These are phyloP conservation scores for Ophiosphaerella narmari DNA, from an alignment of 2,329 filamentous ascomycete species.

Conservation along the genomic window DNA sequence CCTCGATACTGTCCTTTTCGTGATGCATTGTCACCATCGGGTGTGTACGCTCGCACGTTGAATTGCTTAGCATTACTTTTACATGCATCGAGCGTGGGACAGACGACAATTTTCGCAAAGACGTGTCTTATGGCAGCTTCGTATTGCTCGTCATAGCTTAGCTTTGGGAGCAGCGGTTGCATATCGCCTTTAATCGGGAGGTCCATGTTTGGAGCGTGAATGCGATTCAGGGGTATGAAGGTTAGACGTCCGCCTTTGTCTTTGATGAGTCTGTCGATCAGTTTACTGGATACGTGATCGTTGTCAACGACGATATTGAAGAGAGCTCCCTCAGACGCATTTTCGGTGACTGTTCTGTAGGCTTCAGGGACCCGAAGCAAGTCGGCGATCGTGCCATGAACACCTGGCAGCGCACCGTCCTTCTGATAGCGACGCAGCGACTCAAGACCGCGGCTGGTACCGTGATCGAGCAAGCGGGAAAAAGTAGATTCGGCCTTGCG, in stretches of 20 bases:
- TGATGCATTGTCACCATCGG: constrained; percentile 91
- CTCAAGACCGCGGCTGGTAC: constrained; percentile 84
- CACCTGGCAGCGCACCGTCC: constrained; percentile 78
- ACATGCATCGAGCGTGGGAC: constrained; percentile 84
- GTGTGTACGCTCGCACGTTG: constrained; percentile 88
- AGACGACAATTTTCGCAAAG: constrained; percentile 94
- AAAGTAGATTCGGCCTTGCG: constrained; percentile 77
- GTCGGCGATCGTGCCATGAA: constrained; percentile 91
- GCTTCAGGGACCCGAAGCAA: constrained; percentile 84
- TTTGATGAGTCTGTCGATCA: constrained; percentile 78
- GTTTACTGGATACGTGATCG: constrained; percentile 80
- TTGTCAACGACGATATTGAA: constrained; percentile 97
- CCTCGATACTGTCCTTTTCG: constrained; percentile 95
- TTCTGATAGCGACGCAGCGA: constrained; percentile 82
- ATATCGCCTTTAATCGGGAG: constrained; percentile 87
- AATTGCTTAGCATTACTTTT: constrained; percentile 92
- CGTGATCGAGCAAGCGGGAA: constrained; percentile 84
- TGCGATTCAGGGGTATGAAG: constrained; percentile 87
- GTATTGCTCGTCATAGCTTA: constrained; percentile 75
- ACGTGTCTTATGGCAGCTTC: constrained; percentile 91
- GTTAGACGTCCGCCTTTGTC: constrained; percentile 85
- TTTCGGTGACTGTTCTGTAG: constrained; percentile 88
- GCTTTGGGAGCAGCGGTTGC: constrained; percentile 82
- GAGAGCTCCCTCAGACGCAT: constrained; percentile 86
- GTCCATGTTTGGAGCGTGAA: constrained; percentile 72